phyloP scores from a whole-genome alignment of 805 yeast species.

The Kodamaea kaohsiungensis region DNA sequence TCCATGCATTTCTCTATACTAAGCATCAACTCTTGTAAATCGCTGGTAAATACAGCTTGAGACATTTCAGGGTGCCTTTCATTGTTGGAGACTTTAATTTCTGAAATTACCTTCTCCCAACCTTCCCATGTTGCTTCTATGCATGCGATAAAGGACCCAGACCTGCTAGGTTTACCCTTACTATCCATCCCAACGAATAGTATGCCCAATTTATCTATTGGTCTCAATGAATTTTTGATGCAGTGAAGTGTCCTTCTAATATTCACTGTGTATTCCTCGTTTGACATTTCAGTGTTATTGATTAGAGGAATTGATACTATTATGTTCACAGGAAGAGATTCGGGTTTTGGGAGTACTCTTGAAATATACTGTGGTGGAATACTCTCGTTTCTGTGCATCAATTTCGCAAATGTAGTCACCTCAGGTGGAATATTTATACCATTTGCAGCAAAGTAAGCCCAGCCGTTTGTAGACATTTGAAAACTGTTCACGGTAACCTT shows the following conservation, averaged over 20 bases:
- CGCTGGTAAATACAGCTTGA: conserved; percentile 15
- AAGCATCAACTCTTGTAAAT: conserved; percentile 24
- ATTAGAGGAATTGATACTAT: conserved; percentile 44
- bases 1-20: conserved; percentile 30
- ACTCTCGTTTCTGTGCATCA: conserved; percentile 39
- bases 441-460: conserved; percentile 40
- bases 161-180: conserved; percentile 31
- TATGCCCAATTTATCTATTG: conserved; percentile 47
- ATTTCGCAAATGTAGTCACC: conserved; percentile 36
- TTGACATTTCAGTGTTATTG: conserved; percentile 27
- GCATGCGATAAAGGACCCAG: conserved; percentile 50
- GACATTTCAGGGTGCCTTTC: conserved; percentile 2
- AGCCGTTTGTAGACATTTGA: conserved; percentile 53
- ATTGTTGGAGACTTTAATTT: conserved; percentile 29
- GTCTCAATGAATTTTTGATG: conserved; percentile 29
- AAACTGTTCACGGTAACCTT: conserved; percentile 23
- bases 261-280: conserved; percentile 26
- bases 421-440: conserved; percentile 38
- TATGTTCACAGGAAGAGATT: conserved; percentile 39
- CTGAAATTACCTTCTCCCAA: conserved; percentile 46
- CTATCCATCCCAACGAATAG: conserved; percentile 50
- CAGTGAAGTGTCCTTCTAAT: conserved; percentile 25
- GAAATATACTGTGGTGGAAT: conserved; percentile 41
- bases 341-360: conserved; percentile 43
- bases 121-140: conserved; percentile 47